Evolutionary conservation across 2,329 filamentous ascomycete genomes (phyloP), one percentile per base, ranked within the genome.

Genomic region (Calonectria pseudoturangicola): DNA sequence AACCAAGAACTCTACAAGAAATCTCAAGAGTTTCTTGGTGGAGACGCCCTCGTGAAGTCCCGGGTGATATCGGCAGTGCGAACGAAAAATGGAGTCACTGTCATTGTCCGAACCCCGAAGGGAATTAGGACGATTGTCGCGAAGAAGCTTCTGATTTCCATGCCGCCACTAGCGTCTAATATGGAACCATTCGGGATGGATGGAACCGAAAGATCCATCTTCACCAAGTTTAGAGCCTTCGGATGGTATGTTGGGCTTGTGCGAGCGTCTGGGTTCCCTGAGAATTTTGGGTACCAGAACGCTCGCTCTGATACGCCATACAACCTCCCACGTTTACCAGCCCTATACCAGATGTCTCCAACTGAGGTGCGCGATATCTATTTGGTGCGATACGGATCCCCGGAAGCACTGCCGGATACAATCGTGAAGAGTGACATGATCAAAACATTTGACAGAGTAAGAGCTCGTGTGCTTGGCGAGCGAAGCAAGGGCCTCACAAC

Each of bases 161-260:
- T 75, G 13, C 75, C 75, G 10, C 72, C 47, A 12, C 25, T 75
- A 36, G 25, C 21, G 21, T 54, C 39, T 3, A 75, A 75, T 45
- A 73, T 76, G 75, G 50, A 21, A 2, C 63, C 72, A 0, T 68
- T 76, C 21, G 68, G 66, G 3, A 27, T 76, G 43, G 68, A 73
- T n/a, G 27, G 30, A 15, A 43, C 36, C 3, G 75, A 76, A 43
- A 41, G 6, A 16, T 48, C 43, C 2, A 50, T 76, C 1, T 75
- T 76, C 36, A 50, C 54, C 33, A 72, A 68, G 47, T 75, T 76
- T 18, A 45, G 33, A 30, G 68, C 72, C 2, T 72, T 68, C 10
- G 75, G 75, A 15, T 76, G 75, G 75, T 76, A 75, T 27, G 75
- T 76, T 28, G 75, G 70, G 13, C 68, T 76, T 5, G 54, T 75